A percentile compares a stretch with the other conserved stretches of the same genome.
phyloP scores from a whole-genome alignment of 1,284 basidiomycete species.

The Sanghuangporus weigelae region DNA sequence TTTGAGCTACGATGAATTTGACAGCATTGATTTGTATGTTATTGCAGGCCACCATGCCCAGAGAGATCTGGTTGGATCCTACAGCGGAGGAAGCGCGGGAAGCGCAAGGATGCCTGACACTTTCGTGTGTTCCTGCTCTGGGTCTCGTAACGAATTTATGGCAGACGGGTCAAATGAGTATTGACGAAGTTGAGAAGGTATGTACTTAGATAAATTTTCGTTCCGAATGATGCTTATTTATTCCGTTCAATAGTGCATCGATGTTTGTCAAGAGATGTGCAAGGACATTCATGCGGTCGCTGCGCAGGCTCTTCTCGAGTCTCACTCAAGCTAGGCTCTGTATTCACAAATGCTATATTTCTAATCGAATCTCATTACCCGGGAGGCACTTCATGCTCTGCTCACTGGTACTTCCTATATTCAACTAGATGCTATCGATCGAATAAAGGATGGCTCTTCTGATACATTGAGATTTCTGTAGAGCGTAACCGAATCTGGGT shows the following conservation, averaged over 20 bases:
- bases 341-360: no score
- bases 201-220: conserved; percentile 22
- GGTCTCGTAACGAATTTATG: conserved; percentile 78
- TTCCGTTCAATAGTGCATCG: conserved; percentile 47
- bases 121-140: conserved; percentile 89
- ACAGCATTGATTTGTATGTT: neutral
- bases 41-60: neutral
- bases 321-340: neutral
- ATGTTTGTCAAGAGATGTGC: conserved; percentile 62
- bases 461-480: no score
- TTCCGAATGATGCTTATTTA: neutral
- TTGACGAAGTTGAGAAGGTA: conserved; percentile 49
- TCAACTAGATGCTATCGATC: no score
- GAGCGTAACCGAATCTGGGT: no score
- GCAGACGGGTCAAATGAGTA: conserved; percentile 65
- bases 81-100: conserved; percentile 57
- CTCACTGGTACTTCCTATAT: no score
- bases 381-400: no score
- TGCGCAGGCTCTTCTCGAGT: conserved; percentile 57
- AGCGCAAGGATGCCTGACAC: conserved; percentile 58
- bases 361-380: no score
- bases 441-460: no score
- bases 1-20: neutral
- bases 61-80: conserved; percentile 73
- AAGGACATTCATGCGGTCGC: conserved; percentile 70